A percentile compares a stretch with the other conserved stretches of the same genome.
These are phyloP conservation scores for Yamadazyma laniorum DNA, from an alignment of 805 yeast genomes.

Conservation along the genomic window DNA sequence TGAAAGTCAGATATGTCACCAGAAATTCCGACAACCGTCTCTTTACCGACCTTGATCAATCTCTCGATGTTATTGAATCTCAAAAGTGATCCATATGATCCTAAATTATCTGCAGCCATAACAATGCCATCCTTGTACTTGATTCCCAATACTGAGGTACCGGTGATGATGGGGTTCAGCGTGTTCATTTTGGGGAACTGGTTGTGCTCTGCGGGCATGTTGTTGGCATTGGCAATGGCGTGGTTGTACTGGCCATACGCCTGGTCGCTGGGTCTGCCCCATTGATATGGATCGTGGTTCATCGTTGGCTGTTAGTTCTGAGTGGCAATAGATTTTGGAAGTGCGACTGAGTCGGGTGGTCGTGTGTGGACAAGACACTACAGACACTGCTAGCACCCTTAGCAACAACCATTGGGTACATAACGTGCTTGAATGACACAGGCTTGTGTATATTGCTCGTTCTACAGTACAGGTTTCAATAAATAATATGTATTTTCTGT, in stretches of 20 bases:
- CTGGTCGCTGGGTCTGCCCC: constrained; percentile 93
- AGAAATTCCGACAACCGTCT: constrained; percentile 86
- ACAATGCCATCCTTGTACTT: constrained; percentile 89
- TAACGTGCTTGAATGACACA: too few relatives aligned
- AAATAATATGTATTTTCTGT: not conserved
- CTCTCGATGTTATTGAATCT: constrained; percentile 85
- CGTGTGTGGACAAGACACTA: too few relatives aligned
- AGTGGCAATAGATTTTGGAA: constrained; percentile 6
- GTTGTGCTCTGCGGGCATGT: constrained; percentile 16
- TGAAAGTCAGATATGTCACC: constrained; percentile 97
- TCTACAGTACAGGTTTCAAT: not conserved
- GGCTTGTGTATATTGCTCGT: too few relatives aligned
- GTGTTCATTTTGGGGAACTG: constrained; percentile 77
- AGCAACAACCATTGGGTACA: too few relatives aligned
- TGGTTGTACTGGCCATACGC: constrained; percentile 80
- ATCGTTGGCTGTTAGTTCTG: too few relatives aligned
- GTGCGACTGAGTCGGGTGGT: too few relatives aligned
- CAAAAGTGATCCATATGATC: constrained; percentile 88
- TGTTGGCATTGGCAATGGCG: constrained; percentile 64
- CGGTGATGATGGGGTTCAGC: constrained; percentile 93
- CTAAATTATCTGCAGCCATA: constrained; percentile 93
- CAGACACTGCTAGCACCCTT: too few relatives aligned
- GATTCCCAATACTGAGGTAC: constrained; percentile 90
- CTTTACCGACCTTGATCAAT: constrained; percentile 75
- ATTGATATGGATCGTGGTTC: constrained; percentile 92